These are phyloP conservation scores for Schwanniomyces polymorphus DNA, from an alignment of 805 yeast species.

Conservation along the genomic window DNA sequence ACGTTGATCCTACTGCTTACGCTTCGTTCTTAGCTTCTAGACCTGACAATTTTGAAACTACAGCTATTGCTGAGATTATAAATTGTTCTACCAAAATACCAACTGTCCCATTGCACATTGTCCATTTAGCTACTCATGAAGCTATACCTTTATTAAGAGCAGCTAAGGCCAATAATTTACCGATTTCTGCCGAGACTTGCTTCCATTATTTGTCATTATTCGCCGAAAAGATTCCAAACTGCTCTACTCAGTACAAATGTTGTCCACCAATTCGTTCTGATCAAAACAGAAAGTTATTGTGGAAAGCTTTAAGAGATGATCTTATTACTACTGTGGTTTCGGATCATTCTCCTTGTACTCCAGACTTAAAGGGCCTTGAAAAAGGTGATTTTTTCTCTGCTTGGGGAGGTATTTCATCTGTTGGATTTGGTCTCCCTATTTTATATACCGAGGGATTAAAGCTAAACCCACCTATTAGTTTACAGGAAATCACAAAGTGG, in stretches of 20 bases:
- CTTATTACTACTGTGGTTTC: slow-evolving; percentile 84
- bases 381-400: slow-evolving; percentile 88
- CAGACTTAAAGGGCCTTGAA: slow-evolving; percentile 78
- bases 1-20: slow-evolving; percentile 63
- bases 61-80: slow-evolving; percentile 76
- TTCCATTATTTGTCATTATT: slow-evolving; percentile 82
- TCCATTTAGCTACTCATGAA: slow-evolving; percentile 83
- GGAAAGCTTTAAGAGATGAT: slow-evolving; percentile 72
- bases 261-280: slow-evolving; percentile 91
- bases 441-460: slow-evolving; percentile 71
- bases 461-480: slow-evolving; percentile 48
- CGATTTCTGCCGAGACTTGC: slow-evolving; percentile 88
- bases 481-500: slow-evolving; percentile 74
- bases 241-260: slow-evolving; percentile 84
- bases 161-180: slow-evolving; percentile 61
- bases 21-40: slow-evolving; percentile 77
- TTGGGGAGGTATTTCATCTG: slow-evolving; percentile 96
- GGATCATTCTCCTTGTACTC: slow-evolving; percentile 96
- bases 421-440: slow-evolving; percentile 85
- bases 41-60: slow-evolving; percentile 85
- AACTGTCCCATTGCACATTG: slow-evolving; percentile 75
- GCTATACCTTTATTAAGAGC: slow-evolving; percentile 71
- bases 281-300: slow-evolving; percentile 66
- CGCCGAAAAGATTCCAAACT: slow-evolving; percentile 75
- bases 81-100: slow-evolving; percentile 59